Conservation (phyloP, 75 land plant genomes). For the Cryptomeria japonica region DNA sequence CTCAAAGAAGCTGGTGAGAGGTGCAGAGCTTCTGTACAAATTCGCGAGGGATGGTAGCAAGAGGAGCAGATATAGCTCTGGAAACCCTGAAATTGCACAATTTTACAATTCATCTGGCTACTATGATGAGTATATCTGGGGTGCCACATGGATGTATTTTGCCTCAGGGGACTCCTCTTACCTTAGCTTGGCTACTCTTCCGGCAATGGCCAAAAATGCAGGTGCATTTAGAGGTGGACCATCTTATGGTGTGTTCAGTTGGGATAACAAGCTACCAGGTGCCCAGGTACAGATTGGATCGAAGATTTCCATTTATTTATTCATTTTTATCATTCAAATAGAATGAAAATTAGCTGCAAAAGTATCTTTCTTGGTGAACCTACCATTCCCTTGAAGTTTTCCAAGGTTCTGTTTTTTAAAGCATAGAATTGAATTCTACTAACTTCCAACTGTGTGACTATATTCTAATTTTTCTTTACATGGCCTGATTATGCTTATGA, state of each 20-base stretch:
- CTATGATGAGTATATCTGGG: conserved; percentile 96
- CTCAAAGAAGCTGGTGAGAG: conserved; percentile 65
- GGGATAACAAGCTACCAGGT: conserved; percentile 92
- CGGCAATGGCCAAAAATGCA: conserved; percentile 54
- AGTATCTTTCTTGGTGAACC: too few species aligned
- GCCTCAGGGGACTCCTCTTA: conserved; percentile 80
- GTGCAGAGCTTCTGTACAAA: conserved; percentile 52
- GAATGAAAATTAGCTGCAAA: too few species aligned
- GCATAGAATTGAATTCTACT: not conserved
- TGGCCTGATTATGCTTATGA: not conserved
- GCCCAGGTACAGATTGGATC: conserved; percentile 47
- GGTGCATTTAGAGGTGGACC: conserved; percentile 42
- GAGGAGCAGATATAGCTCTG: conserved; percentile 46
- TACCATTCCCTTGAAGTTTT: too few species aligned
- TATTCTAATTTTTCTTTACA: not conserved
- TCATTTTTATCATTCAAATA: too few species aligned
- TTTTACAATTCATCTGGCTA: conserved; percentile 88
- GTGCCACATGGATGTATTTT: conserved; percentile 82
- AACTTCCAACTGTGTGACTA: not conserved
- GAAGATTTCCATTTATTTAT: not conserved
- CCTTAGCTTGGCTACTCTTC: conserved; percentile 50
- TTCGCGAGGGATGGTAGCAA: conserved; percentile 55
- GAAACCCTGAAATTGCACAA: conserved; percentile 31
- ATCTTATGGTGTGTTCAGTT: conserved; percentile 56
- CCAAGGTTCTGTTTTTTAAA: not conserved